Conservation (phyloP, 176 grass and related monocot species). For the Saccharum officinarum region DNA sequence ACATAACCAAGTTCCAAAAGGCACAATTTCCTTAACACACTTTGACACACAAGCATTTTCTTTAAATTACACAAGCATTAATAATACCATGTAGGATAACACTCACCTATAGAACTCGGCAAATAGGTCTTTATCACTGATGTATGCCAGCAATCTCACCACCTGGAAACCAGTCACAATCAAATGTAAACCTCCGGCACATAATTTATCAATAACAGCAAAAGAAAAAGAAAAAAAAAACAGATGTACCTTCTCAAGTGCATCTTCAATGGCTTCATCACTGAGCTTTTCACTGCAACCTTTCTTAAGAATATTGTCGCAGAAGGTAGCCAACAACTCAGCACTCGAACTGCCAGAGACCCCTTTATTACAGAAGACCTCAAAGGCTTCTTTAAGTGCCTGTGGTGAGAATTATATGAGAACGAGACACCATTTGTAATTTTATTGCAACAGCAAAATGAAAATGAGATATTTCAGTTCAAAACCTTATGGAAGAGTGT, state of each 20-base stretch:
- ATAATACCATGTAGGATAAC: slow-evolving; percentile 24
- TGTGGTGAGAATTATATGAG: slow-evolving; percentile 24
- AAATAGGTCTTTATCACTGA: slow-evolving; percentile 97
- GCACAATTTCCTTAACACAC: background rate
- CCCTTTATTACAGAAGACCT: slow-evolving; percentile 97
- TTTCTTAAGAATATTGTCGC: slow-evolving; percentile 98
- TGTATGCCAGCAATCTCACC: slow-evolving; percentile 86
- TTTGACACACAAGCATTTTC: background rate
- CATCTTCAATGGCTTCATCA: slow-evolving; percentile 99
- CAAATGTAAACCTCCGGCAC: background rate
- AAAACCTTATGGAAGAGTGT: slow-evolving; percentile 95
- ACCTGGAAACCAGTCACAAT: slow-evolving; percentile 49
- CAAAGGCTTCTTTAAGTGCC: slow-evolving; percentile 98
- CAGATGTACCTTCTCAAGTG: slow-evolving; percentile 81
- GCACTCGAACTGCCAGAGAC: slow-evolving; percentile 93
- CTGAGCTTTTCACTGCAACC: slow-evolving; percentile 96
- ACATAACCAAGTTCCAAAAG: slow-evolving; percentile 20
- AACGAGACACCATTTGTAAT: background rate
- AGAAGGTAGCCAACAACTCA: slow-evolving; percentile 89
- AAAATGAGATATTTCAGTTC: background rate
- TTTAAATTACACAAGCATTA: background rate
- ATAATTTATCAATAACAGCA: background rate
- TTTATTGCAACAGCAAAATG: background rate
- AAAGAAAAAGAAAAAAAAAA: slow-evolving; percentile 15
- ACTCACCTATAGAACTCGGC: slow-evolving; percentile 89